Evolutionary conservation across 1,284 basidiomycete species (phyloP), one percentile per base, ranked within the genome.

Genomic region (Violaceomyces palustris): DNA sequence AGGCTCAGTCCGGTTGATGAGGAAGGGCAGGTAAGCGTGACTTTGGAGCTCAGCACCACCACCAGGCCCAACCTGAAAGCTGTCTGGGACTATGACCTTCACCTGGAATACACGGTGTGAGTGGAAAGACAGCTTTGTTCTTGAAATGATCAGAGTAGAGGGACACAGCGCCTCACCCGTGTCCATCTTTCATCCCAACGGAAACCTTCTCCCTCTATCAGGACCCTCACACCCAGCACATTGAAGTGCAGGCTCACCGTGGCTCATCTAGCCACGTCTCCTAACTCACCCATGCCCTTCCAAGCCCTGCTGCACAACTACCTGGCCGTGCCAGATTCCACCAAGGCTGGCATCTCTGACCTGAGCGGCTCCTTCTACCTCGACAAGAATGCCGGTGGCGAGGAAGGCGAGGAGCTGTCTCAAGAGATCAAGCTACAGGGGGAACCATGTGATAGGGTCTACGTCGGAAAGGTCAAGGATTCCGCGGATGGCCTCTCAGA

Each of bases 261-360:
- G 28, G 42, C 56, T 35, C 55, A 75, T 35, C 21, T 45, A 22
- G 24, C 47, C 21, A 23, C 37, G 9, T 43, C 32, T 15, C 50
- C 28, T 35, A 56, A 47, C 5, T 35, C 28, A 38, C 64, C 49
- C 2, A 41, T 75, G 44, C 57, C 63, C 9, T 75, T 76, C 69
- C 75, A 76, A 38, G 70, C 74, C 2, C 62, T 76, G 17, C 60
- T 75, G 18, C 75, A 76, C 65, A 70, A 73, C 33, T 68, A 66
- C 44, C 35, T 66, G 11, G 45, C 45, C 11, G 56, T 75, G 4
- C 74, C 74, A 7, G 51, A 62, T 28, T 41, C 57, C n/a, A 50
- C 59, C 34, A 57, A 50, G 29, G 47, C 61, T 0, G 39, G 44
- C 8, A 38, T 65, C 1, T 37, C 46, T 14, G 67, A 64, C 7